These are phyloP conservation scores for Meyerozyma elateridarum DNA, from an alignment of 1,139 yeast genomes.

Conservation along the genomic window DNA sequence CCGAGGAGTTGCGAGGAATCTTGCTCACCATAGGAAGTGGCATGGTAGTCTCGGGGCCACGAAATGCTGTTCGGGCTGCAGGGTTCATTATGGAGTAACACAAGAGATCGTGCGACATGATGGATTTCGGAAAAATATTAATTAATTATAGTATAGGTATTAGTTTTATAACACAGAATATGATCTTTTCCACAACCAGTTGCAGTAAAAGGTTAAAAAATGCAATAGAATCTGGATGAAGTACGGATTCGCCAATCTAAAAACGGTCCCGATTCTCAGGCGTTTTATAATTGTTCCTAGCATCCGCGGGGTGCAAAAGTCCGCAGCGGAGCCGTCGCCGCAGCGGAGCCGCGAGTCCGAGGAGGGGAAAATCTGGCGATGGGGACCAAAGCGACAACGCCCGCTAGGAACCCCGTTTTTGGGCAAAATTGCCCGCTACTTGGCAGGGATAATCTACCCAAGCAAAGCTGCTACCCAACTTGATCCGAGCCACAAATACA, in stretches of 20 bases:
- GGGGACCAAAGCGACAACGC: background rate
- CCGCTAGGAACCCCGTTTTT: background rate
- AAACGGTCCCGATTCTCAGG: no score
- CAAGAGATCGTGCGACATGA: slow-evolving; percentile 5
- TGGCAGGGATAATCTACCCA: no score
- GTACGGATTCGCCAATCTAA: no score
- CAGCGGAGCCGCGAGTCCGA: slow-evolving; percentile 5
- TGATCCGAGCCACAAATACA: no score
- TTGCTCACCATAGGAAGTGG: slow-evolving; percentile 2
- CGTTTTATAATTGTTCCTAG: no score
- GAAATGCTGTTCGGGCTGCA: background rate
- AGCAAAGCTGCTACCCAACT: no score
- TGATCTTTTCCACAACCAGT: no score
- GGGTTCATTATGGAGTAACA: slow-evolving; percentile 5
- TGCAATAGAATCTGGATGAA: no score
- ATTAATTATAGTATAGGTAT: no score
- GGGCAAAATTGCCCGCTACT: background rate
- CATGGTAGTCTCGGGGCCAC: background rate
- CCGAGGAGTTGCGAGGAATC: background rate
- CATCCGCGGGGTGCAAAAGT: slow-evolving; percentile 5
- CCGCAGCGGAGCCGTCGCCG: slow-evolving; percentile 5
- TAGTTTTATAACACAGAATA: background rate
- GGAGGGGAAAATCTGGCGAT: slow-evolving; percentile 4
- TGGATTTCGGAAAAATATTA: no score
- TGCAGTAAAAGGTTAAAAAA: no score